phyloP scores from a whole-genome alignment of 352 stramenopile genomes.

The Globisporangium solare region DNA sequence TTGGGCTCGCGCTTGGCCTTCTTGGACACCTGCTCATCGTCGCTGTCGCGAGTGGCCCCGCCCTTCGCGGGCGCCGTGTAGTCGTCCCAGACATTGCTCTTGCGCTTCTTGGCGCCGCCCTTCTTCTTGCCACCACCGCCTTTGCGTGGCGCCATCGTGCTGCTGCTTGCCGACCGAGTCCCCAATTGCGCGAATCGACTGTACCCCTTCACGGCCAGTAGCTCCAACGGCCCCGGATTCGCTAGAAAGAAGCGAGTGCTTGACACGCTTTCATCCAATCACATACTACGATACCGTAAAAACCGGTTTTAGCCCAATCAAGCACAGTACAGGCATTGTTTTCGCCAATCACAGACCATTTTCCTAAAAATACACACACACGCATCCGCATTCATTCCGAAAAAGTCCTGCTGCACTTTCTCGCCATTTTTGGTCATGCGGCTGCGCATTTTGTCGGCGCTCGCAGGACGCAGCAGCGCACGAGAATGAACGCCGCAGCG shows the following conservation, averaged over 20 bases:
- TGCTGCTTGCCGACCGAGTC: background rate
- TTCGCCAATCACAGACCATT: too few relatives aligned
- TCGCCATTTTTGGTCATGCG: too few relatives aligned
- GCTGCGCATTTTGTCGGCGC: too few relatives aligned
- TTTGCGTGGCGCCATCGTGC: constrained; percentile 25
- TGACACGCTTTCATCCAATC: too few relatives aligned
- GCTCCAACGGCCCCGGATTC: background rate
- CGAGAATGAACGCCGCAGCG: too few relatives aligned
- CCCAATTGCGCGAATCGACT: background rate
- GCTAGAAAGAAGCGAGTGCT: background rate
- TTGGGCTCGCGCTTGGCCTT: constrained; percentile 13
- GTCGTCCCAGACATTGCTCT: constrained; percentile 51
- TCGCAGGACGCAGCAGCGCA: too few relatives aligned
- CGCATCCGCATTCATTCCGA: too few relatives aligned
- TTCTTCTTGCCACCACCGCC: constrained; percentile 36
- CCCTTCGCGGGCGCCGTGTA: constrained; percentile 18
- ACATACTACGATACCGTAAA: too few relatives aligned
- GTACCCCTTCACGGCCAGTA: constrained; percentile 4
- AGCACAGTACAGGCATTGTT: too few relatives aligned
- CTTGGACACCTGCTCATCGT: constrained; percentile 14
- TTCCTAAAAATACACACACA: too few relatives aligned
- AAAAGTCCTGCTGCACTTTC: too few relatives aligned
- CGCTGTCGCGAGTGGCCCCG: constrained; percentile 1
- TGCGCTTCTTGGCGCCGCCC: constrained; percentile 36
- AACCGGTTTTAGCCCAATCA: too few relatives aligned